Evolutionary conservation across 1,284 basidiomycete species (phyloP).

Genomic region (Vanrija pseudolonga): DNA sequence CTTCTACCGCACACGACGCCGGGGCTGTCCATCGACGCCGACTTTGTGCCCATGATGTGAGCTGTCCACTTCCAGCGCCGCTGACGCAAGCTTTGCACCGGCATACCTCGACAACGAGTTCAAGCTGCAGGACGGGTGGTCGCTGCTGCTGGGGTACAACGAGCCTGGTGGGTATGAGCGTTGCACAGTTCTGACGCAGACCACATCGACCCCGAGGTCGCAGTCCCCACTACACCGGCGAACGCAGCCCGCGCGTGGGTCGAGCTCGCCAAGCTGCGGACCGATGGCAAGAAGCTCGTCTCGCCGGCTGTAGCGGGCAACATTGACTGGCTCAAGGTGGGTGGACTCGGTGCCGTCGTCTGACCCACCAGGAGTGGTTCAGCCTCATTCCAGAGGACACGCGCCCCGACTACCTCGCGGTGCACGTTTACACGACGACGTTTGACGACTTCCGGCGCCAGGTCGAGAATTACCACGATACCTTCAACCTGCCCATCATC

Average conservation of each 20-base stretch:
- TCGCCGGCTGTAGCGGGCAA: slow-evolving; percentile 39
- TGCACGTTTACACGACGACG: slow-evolving; percentile 45
- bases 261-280: slow-evolving; percentile 27
- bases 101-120: slow-evolving; percentile 31
- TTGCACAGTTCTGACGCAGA: slow-evolving; percentile 17
- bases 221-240: slow-evolving; percentile 14
- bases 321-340: slow-evolving; percentile 33
- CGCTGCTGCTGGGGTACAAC: slow-evolving; percentile 39
- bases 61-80: neutral
- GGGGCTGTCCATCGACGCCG: slow-evolving; percentile 31
- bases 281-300: slow-evolving; percentile 25
- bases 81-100: slow-evolving; percentile 35
- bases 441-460: slow-evolving; percentile 32
- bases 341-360: neutral
- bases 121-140: slow-evolving; percentile 27
- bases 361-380: slow-evolving; percentile 22
- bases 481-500: slow-evolving; percentile 38
- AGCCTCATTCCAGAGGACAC: slow-evolving; percentile 22
- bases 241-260: slow-evolving; percentile 36
- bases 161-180: slow-evolving; percentile 37
- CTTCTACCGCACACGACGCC: slow-evolving; percentile 31
- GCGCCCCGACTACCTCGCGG: slow-evolving; percentile 34
- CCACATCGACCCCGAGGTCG: slow-evolving; percentile 31
- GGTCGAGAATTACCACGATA: slow-evolving; percentile 26
- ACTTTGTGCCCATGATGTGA: slow-evolving; percentile 47